Evolutionary conservation across 306 rosid species (phyloP).

Genomic region (Trichosanthes truncata): DNA sequence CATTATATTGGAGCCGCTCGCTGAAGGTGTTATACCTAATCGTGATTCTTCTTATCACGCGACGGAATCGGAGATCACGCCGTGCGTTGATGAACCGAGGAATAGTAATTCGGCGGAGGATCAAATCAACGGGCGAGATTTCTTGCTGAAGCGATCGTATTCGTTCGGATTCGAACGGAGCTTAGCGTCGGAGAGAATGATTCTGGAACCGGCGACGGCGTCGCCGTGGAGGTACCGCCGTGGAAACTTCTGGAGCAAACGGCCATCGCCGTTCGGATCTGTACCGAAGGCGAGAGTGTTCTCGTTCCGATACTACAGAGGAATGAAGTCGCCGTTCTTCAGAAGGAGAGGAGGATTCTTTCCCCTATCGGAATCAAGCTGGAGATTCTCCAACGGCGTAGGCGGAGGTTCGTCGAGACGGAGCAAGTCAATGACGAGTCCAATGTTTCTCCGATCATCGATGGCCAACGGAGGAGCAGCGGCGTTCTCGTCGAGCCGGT

Average conservation of each 20-base stretch:
- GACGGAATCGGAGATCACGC: constrained; percentile 46
- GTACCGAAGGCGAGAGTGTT: constrained; percentile 61
- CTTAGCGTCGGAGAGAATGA: constrained; percentile 61
- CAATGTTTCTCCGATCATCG: constrained; percentile 68
- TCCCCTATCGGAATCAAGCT: constrained; percentile 74
- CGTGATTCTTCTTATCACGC: constrained; percentile 6
- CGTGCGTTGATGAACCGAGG: constrained; percentile 52
- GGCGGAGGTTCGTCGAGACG: constrained; percentile 61
- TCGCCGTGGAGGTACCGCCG: constrained; percentile 75
- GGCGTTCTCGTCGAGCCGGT: constrained; percentile 72
- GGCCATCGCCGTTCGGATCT: constrained; percentile 78
- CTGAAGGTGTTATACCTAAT: constrained; percentile 19
- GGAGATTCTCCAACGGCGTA: constrained; percentile 45
- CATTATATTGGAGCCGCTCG: constrained; percentile 35
- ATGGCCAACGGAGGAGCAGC: constrained; percentile 21
- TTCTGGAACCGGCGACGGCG: constrained; percentile 56
- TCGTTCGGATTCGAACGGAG: constrained; percentile 87
- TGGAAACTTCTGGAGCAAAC: constrained; percentile 68
- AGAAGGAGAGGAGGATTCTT: constrained; percentile 65
- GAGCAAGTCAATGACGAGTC: constrained; percentile 81
- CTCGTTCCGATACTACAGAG: constrained; percentile 69
- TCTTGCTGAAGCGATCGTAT: constrained; percentile 63
- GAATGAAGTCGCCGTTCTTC: constrained; percentile 83
- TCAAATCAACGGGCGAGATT: constrained; percentile 41
- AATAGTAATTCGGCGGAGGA: constrained; percentile 39